Percentiles rank a stretch among this genome's conserved stretches.
Conservation (phyloP, 257 asterid genomes). For the Petunia secreta region DNA sequence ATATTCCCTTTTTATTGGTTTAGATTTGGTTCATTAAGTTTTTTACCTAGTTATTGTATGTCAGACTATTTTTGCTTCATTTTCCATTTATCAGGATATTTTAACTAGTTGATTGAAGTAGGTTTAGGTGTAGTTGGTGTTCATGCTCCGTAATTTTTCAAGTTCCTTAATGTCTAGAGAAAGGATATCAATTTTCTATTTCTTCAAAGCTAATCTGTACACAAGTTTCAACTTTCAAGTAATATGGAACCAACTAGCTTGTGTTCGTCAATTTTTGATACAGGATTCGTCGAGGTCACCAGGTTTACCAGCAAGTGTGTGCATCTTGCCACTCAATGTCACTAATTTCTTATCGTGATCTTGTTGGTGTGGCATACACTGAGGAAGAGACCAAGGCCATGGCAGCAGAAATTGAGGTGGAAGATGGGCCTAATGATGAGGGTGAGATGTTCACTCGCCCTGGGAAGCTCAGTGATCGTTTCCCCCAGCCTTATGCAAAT, state of each 20-base stretch:
- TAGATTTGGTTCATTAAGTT: neutral
- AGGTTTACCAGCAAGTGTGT: constrained; percentile 78
- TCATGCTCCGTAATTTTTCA: neutral
- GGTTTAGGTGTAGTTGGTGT: constrained; percentile 10
- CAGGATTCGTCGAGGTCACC: constrained; percentile 84
- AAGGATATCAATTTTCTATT: neutral
- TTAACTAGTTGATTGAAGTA: neutral
- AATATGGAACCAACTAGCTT: neutral
- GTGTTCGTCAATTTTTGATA: constrained; percentile 20
- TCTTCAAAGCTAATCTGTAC: neutral
- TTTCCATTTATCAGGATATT: neutral
- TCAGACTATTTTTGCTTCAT: neutral
- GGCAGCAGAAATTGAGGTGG: constrained; percentile 89
- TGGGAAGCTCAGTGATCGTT: constrained; percentile 79
- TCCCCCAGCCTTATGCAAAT: constrained; percentile 75
- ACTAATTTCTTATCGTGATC: constrained; percentile 73
- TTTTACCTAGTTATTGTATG: neutral
- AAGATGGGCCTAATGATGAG: constrained; percentile 84
- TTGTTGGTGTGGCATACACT: constrained; percentile 84
- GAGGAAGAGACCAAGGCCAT: constrained; percentile 84
- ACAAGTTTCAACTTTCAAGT: neutral
- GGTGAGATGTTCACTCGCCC: constrained; percentile 86
- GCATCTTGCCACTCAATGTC: constrained; percentile 89
- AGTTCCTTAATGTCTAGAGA: neutral
- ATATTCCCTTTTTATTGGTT: neutral